phyloP scores from a whole-genome alignment of 176 grass and related monocot species.

The Aechmea fasciata region DNA sequence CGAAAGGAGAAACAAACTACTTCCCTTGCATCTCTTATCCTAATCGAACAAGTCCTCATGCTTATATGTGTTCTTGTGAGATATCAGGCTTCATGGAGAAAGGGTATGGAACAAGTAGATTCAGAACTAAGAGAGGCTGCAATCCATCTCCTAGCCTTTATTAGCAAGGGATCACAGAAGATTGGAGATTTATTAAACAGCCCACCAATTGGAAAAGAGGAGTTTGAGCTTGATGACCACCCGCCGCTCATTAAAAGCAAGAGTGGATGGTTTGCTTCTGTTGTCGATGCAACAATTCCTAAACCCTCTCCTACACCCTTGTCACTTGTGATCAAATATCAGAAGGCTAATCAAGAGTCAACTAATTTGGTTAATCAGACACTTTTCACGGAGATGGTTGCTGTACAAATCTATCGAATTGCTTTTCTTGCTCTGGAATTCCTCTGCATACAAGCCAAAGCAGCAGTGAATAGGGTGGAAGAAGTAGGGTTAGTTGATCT shows the following conservation, averaged over 20 bases:
- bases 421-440: slow-evolving; percentile 88
- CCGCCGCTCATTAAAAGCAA: slow-evolving; percentile 50
- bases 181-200: slow-evolving; percentile 26
- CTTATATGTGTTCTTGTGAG: slow-evolving; percentile 70
- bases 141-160: slow-evolving; percentile 85
- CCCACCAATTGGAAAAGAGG: slow-evolving; percentile 55
- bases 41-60: slow-evolving; percentile 64
- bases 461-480: slow-evolving; percentile 58
- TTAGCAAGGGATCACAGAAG: slow-evolving; percentile 57
- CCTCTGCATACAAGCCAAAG: slow-evolving; percentile 72
- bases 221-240: slow-evolving; percentile 42
- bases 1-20: slow-evolving; percentile 39
- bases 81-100: slow-evolving; percentile 38
- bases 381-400: slow-evolving; percentile 58
- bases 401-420: slow-evolving; percentile 67
- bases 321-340: slow-evolving; percentile 24
- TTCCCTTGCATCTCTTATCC: slow-evolving; percentile 49
- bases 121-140: slow-evolving; percentile 63
- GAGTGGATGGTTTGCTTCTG: slow-evolving; percentile 65
- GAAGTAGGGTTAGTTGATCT: slow-evolving; percentile 83
- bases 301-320: slow-evolving; percentile 19
- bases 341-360: slow-evolving; percentile 19
- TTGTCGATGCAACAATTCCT: slow-evolving; percentile 23
- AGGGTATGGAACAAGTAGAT: slow-evolving; percentile 47
- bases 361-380: slow-evolving; percentile 35